Evolutionary conservation across 2,329 filamentous ascomycete genomes (phyloP), one percentile per base, ranked within the genome.

Genomic region (Thelonectria discophora): DNA sequence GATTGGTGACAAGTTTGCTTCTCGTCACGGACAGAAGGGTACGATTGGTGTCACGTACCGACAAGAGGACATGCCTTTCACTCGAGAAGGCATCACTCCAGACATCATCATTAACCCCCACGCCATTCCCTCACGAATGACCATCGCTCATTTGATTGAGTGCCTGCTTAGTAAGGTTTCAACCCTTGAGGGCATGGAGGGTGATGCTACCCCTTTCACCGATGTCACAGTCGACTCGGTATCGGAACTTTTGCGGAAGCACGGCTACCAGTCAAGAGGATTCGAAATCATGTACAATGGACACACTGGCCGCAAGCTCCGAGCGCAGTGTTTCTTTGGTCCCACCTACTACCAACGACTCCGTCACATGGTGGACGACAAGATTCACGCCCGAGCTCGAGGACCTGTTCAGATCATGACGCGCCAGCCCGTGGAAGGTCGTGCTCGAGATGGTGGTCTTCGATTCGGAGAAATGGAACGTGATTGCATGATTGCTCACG

Each of bases 381-480:
- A 99, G 86, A 99, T 99, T 72, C 95, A 99, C 81, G 96, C 95
- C n/a, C 91, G 96, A 79, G 95, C 96, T 13, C 90, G 95, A 76
- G 95, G 96, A 37, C 95, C 95, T 1, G 92, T 97, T 20, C 95
- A 99, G 80, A 99, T 99, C 74, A 87, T 99, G 81, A 99, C 95
- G 3, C 86, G 96, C 60, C 95, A 99, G 79, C 95, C 95, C 17
- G 95, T 99, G 13, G 95, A 99, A 81, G 95, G 95, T 90, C 92
- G 96, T 87, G 95, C 95, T 3, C 86, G 96, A 79, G 96, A 99
- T 76, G 95, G 95, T 86, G 95, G 95, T 83, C 86, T 99, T 46
- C 94, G 96, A 76, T 99, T 99, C 88, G 95, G 95, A 89, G 95
- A 99, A 84, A 99, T 99, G 95, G 96, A 99, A 81, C 94, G 96